Percentiles rank a stretch among this genome's conserved stretches.
Conservation (phyloP, 164 flowering plant genomes). For the Umbellularia californica region DNA sequence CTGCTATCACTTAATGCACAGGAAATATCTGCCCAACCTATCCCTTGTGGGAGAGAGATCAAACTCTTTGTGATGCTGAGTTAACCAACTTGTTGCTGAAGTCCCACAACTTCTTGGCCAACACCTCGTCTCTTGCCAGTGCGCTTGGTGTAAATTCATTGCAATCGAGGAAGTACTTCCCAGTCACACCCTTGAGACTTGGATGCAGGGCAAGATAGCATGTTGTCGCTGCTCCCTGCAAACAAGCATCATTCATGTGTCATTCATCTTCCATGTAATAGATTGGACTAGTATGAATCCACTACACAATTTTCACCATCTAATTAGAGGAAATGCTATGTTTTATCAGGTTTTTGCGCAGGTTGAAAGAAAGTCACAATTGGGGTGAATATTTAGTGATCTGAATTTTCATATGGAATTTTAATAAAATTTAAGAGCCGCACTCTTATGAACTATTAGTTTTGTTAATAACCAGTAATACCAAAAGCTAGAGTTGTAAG, state of each 20-base stretch:
- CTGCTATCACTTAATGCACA: background rate
- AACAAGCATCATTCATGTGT: background rate
- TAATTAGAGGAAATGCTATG: too few species aligned
- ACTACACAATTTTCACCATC: too few species aligned
- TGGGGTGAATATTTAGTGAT: too few species aligned
- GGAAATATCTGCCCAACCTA: background rate
- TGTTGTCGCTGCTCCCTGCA: constrained; percentile 93
- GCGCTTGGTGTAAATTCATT: constrained; percentile 56
- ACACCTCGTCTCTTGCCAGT: constrained; percentile 40
- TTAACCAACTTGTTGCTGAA: constrained; percentile 66
- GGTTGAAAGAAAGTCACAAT: too few species aligned
- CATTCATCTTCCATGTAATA: background rate
- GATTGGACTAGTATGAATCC: too few species aligned
- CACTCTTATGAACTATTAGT: too few species aligned
- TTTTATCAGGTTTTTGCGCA: too few species aligned
- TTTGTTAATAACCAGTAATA: too few species aligned
- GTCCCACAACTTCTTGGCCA: constrained; percentile 85
- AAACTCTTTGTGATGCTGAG: constrained; percentile 20
- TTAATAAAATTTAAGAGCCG: too few species aligned
- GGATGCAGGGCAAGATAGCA: constrained; percentile 91
- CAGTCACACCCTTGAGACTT: constrained; percentile 58
- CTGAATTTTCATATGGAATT: too few species aligned
- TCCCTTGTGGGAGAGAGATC: background rate
- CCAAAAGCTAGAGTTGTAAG: too few species aligned
- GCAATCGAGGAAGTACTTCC: constrained; percentile 82